phyloP scores from a whole-genome alignment of 495 filamentous ascomycete species.

The Terfezia boudieri region DNA sequence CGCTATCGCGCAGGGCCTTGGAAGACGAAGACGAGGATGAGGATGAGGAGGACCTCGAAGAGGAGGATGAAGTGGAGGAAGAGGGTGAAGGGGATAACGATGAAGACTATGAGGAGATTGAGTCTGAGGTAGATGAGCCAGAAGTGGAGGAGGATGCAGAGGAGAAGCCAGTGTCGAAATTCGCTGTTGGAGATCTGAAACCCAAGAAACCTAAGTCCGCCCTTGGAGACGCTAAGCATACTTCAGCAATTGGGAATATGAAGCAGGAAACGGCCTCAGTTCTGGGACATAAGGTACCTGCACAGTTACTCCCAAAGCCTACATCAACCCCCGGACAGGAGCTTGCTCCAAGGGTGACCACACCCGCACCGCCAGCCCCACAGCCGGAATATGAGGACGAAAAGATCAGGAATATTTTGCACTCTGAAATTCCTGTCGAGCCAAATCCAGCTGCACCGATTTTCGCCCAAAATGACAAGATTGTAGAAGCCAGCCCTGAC shows the following conservation, averaged over 20 bases:
- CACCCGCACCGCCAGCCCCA: background rate
- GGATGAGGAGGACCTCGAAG: slow-evolving; percentile 26
- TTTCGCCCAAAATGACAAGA: slow-evolving; percentile 47
- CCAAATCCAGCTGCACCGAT: slow-evolving; percentile 30
- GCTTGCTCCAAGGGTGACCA: background rate
- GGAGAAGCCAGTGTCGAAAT: slow-evolving; percentile 8
- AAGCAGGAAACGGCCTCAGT: background rate
- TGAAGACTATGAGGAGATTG: slow-evolving; percentile 26
- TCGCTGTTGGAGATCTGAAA: slow-evolving; percentile 19
- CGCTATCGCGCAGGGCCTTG: slow-evolving; percentile 1
- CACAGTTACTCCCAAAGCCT: background rate
- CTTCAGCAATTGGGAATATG: background rate
- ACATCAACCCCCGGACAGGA: background rate
- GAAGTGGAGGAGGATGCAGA: slow-evolving; percentile 25
- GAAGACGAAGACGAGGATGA: slow-evolving; percentile 22
- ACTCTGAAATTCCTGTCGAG: slow-evolving; percentile 22
- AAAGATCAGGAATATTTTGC: slow-evolving; percentile 34
- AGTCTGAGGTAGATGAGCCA: slow-evolving; percentile 35
- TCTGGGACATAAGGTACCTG: background rate
- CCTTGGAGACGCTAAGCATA: no score
- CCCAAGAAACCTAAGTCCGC: slow-evolving; percentile 24
- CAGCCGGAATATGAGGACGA: slow-evolving; percentile 37
- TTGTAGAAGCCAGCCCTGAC: slow-evolving; percentile 24
- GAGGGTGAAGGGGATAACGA: slow-evolving; percentile 26
- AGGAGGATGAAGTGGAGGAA: slow-evolving; percentile 19